Evolutionary conservation across 2,329 filamentous ascomycete genomes (phyloP).

Genomic region (Tolypocladium ovalisporum): DNA sequence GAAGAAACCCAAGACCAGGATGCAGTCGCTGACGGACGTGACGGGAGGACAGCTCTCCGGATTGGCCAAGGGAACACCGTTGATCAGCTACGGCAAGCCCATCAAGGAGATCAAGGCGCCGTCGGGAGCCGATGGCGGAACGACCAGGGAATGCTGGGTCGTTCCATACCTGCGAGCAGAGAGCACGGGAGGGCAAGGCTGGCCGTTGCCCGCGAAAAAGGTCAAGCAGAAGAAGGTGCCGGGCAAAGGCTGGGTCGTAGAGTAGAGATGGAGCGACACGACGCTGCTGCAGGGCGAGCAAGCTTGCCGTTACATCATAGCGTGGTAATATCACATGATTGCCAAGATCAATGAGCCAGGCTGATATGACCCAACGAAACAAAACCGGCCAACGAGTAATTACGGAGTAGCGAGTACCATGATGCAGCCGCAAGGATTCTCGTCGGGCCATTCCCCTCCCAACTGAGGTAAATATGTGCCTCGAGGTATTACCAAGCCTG

Average conservation of each 20-base stretch:
- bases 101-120: slow-evolving; percentile 63
- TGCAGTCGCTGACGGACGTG: slow-evolving; percentile 78
- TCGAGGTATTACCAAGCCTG: no score
- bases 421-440: neutral
- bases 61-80: slow-evolving; percentile 73
- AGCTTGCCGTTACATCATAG: neutral
- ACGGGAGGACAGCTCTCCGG: slow-evolving; percentile 65
- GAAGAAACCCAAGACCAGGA: slow-evolving; percentile 62
- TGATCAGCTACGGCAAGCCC: slow-evolving; percentile 80
- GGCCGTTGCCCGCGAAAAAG: slow-evolving; percentile 78
- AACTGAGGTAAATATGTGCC: no score
- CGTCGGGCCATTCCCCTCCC: no score
- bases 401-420: neutral
- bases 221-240: slow-evolving; percentile 67
- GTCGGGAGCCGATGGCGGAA: slow-evolving; percentile 23
- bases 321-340: neutral
- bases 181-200: slow-evolving; percentile 56
- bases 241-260: slow-evolving; percentile 66
- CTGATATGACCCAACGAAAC: neutral
- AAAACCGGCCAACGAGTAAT: neutral
- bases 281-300: neutral
- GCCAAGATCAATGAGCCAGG: neutral
- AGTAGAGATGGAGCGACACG: slow-evolving; percentile 18
- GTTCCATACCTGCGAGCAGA: slow-evolving; percentile 67
- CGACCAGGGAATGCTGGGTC: slow-evolving; percentile 67